Percentiles rank a stretch among this genome's conserved stretches.
Evolutionary conservation across 2,329 filamentous ascomycete genomes (phyloP).

Genomic region (Leptographium radiaticola): DNA sequence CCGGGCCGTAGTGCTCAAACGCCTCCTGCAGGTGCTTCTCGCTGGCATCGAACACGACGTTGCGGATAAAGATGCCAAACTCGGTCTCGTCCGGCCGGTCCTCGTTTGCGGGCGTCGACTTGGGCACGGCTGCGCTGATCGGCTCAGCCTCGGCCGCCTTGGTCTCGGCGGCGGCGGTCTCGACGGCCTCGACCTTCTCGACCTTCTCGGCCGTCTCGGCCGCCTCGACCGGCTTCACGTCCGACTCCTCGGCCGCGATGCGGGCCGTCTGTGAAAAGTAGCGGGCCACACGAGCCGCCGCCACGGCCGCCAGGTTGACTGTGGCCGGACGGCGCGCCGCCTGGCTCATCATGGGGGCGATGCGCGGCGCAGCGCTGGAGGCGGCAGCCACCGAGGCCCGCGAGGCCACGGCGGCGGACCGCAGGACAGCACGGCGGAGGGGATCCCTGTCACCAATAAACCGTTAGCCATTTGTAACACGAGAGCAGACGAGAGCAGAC

Average conservation of each 20-base stretch:
- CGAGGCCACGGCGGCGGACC: conserved; percentile 17
- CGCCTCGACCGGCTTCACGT: not conserved
- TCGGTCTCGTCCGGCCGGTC: conserved; percentile 9
- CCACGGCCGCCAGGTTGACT: conserved; percentile 4
- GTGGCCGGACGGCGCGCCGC: conserved; percentile 7
- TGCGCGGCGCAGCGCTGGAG: conserved; percentile 5
- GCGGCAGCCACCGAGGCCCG: conserved; percentile 6
- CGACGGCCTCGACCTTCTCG: not conserved
- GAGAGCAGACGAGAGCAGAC: not conserved
- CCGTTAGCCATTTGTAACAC: not conserved
- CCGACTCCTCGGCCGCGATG: conserved; percentile 7
- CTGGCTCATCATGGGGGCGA: conserved; percentile 13
- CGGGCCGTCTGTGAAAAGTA: conserved; percentile 19
- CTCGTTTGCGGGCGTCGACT: not conserved
- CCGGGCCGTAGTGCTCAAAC: conserved; percentile 20
- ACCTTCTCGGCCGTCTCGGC: conserved; percentile 1
- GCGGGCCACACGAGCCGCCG: conserved; percentile 12
- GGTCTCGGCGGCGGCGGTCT: not conserved
- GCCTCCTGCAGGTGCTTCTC: conserved; percentile 20
- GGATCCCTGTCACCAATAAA: conserved; percentile 16
- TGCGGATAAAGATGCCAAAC: conserved; percentile 19
- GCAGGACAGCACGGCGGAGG: conserved; percentile 19
- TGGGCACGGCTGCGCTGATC: not conserved
- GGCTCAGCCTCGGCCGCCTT: not conserved
- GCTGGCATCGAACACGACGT: conserved; percentile 22